Percentiles rank a stretch among this genome's conserved stretches.
phyloP scores from a whole-genome alignment of 2,329 filamentous ascomycete genomes.

The Pyricularia sp. region DNA sequence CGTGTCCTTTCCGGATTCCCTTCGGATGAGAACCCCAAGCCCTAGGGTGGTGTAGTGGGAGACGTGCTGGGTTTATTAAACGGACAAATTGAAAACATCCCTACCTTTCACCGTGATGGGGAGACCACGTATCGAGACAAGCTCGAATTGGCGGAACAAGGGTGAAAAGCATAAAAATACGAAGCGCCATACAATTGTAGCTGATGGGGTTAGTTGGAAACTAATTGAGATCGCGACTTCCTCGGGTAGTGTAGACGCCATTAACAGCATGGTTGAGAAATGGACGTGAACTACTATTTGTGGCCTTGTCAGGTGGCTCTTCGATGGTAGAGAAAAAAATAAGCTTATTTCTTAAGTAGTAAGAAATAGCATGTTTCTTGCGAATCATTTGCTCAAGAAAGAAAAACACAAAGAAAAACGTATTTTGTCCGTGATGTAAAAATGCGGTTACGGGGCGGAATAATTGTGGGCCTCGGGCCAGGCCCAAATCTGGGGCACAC shows the following conservation, averaged over 20 bases:
- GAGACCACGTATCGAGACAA: background rate
- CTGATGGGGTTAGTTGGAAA: background rate
- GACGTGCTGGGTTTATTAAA: background rate
- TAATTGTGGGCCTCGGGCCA: background rate
- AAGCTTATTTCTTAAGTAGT: background rate
- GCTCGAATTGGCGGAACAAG: background rate
- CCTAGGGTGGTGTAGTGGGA: background rate
- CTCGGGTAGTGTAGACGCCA: background rate
- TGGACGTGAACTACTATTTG: background rate
- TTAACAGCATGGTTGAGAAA: background rate
- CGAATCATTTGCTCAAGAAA: background rate
- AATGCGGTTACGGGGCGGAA: background rate
- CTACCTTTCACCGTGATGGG: background rate
- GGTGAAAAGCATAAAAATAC: background rate
- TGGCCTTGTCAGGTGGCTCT: background rate
- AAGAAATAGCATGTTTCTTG: background rate
- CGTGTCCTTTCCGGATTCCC: background rate
- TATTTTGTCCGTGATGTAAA: background rate
- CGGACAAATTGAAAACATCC: background rate
- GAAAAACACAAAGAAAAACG: background rate
- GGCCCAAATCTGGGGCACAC: background rate
- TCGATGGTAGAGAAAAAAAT: background rate
- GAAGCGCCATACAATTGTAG: background rate
- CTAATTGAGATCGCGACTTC: background rate
- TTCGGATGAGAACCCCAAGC: background rate